These are phyloP conservation scores for Eruca vesicaria DNA, from an alignment of 441 rosid species.

Conservation along the genomic window DNA sequence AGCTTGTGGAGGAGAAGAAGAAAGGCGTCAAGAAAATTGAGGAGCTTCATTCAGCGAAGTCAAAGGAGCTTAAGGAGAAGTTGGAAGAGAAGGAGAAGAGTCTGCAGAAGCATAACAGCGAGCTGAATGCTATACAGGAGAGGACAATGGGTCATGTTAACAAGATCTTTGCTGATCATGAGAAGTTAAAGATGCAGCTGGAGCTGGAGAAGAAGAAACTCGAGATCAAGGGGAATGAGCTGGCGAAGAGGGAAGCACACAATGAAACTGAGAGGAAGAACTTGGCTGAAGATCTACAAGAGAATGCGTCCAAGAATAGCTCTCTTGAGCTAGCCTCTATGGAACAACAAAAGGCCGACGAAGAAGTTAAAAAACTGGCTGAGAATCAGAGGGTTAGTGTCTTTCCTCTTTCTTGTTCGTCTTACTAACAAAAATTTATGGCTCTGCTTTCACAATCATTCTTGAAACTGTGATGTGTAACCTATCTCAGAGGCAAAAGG, in stretches of 20 bases:
- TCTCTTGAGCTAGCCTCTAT: constrained; percentile 70
- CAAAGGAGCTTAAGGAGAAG: constrained; percentile 42
- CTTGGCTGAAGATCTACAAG: constrained; percentile 62
- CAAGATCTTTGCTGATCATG: constrained; percentile 70
- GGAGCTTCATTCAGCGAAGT: constrained; percentile 49
- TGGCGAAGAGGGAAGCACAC: constrained; percentile 80
- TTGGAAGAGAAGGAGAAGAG: constrained; percentile 80
- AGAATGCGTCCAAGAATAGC: constrained; percentile 72
- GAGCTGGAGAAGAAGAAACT: constrained; percentile 69
- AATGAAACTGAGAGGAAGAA: constrained; percentile 73
- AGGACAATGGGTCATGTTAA: constrained; percentile 58
- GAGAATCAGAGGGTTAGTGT: constrained; percentile 74
- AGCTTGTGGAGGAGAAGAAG: constrained; percentile 61
- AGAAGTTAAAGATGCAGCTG: constrained; percentile 61
- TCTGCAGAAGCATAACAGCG: constrained; percentile 65
- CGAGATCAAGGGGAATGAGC: constrained; percentile 57
- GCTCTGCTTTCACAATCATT: background rate
- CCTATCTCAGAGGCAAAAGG: constrained; percentile 70
- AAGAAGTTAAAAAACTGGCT: constrained; percentile 72
- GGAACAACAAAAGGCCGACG: constrained; percentile 86
- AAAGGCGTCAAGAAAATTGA: constrained; percentile 58
- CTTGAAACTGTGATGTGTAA: background rate
- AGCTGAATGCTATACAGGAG: constrained; percentile 60
- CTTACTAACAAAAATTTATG: background rate
- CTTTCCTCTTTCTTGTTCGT: constrained; percentile 3